Percentiles rank a stretch among this genome's conserved stretches.
phyloP scores from a whole-genome alignment of 345 rosid species.

The Zanthoxylum bungeanum region DNA sequence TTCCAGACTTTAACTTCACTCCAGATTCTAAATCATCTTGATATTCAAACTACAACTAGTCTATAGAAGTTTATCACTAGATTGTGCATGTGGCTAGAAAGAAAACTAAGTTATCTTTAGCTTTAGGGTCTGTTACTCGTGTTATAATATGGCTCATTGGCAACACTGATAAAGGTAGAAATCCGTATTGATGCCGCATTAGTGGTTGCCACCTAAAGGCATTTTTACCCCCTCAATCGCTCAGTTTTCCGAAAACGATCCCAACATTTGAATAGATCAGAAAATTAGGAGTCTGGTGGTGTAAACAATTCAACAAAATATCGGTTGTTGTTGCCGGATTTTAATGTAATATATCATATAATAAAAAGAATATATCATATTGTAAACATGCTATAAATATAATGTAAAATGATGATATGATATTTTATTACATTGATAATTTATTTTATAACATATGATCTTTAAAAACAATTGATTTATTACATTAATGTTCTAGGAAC shows the following conservation, averaged over 20 bases:
- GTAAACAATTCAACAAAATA: neutral
- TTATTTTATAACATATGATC: too few species aligned
- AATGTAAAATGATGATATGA: neutral
- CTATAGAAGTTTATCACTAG: neutral
- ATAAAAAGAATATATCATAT: neutral
- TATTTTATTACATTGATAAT: too few species aligned
- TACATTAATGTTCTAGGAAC: neutral
- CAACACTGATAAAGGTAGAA: neutral
- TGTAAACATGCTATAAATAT: neutral
- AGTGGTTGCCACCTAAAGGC: neutral
- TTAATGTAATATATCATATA: neutral
- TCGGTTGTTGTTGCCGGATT: neutral
- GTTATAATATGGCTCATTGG: neutral
- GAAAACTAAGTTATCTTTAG: neutral
- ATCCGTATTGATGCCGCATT: neutral
- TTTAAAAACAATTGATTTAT: neutral
- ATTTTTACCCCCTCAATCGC: neutral
- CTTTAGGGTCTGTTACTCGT: neutral
- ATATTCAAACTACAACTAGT: neutral
- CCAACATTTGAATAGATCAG: neutral
- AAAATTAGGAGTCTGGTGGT: neutral
- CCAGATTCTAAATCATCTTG: neutral
- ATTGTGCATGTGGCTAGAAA: neutral
- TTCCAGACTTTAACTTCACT: neutral
- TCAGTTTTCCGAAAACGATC: neutral